Evolutionary conservation across 345 rosid species (phyloP).

Genomic region (Lenwebbia sp.): DNA sequence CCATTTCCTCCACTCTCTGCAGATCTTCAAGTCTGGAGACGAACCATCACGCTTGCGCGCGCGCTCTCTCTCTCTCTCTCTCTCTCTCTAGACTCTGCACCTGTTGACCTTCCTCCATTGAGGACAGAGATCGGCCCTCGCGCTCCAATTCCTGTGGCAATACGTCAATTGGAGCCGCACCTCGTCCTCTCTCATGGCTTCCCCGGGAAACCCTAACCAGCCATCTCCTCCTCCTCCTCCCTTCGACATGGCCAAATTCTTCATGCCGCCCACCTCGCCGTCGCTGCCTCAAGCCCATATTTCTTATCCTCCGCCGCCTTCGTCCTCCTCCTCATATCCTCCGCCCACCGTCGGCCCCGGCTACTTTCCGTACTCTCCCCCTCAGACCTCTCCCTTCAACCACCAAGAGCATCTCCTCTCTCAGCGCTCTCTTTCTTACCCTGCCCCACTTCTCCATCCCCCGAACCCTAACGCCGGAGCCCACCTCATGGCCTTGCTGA

Average conservation of each 20-base stretch:
- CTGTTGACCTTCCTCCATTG: not conserved
- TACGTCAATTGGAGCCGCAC: not conserved
- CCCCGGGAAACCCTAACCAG: slow-evolving; percentile 34
- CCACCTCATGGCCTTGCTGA: slow-evolving; percentile 62
- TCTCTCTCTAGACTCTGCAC: not conserved
- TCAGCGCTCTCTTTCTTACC: slow-evolving; percentile 7
- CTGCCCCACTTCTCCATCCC: slow-evolving; percentile 24
- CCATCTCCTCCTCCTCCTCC: slow-evolving; percentile 9
- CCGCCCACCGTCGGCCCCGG: slow-evolving; percentile 17
- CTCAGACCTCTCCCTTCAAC: slow-evolving; percentile 7
- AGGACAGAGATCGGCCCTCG: not conserved
- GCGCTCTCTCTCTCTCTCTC: not conserved
- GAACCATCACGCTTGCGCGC: too few species aligned
- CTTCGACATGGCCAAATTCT: slow-evolving; percentile 29
- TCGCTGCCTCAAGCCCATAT: slow-evolving; percentile 7
- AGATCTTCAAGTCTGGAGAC: too few species aligned
- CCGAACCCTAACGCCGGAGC: slow-evolving; percentile 44
- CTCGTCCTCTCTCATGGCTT: slow-evolving; percentile 20
- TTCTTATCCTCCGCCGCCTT: slow-evolving; percentile 21
- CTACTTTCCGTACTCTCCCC: slow-evolving; percentile 6
- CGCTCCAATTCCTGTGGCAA: not conserved
- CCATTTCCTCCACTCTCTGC: too few species aligned
- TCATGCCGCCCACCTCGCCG: slow-evolving; percentile 23
- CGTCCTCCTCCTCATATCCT: slow-evolving; percentile 46
- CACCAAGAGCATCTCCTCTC: not conserved